Evolutionary conservation across 257 asterid species (phyloP).

Genomic region (Scutellaria baicalensis): DNA sequence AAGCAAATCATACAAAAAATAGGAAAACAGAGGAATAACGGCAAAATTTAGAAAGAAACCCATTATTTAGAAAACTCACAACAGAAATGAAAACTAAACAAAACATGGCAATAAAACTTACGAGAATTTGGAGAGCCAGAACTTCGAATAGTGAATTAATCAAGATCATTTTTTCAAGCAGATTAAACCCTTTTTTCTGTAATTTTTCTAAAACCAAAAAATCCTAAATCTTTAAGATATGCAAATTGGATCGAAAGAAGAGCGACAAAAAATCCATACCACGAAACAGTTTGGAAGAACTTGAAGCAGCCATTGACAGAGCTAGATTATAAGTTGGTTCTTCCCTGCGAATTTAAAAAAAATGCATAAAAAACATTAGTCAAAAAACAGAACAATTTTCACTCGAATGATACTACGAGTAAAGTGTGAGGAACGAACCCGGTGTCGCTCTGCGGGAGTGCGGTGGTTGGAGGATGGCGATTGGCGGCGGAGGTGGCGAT

Average conservation of each 20-base stretch:
- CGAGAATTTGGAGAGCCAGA: no score
- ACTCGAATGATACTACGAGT: neutral
- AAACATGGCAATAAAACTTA: no score
- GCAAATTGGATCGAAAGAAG: neutral
- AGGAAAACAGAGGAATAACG: no score
- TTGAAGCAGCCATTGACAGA: slow-evolving; percentile 42
- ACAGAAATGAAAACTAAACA: no score
- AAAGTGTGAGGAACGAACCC: neutral
- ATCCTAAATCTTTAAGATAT: no score
- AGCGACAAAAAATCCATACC: slow-evolving; percentile 15
- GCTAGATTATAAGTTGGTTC: neutral
- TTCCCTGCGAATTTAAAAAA: slow-evolving; percentile 7
- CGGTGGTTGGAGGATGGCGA: neutral
- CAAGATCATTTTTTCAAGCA: no score
- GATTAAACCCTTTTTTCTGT: no score
- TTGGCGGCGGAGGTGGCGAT: slow-evolving; percentile 14
- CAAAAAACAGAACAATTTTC: neutral
- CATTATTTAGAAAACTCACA: no score
- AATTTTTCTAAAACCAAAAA: no score
- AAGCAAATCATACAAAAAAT: no score
- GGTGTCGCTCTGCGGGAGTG: neutral
- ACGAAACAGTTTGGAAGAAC: slow-evolving; percentile 31
- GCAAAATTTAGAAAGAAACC: no score
- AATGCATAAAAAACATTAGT: slow-evolving; percentile 2
- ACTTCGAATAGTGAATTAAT: no score